These are phyloP conservation scores for Coemansia asiatica DNA, from an alignment of 192 early-diverging fungal genomes.

Conservation along the genomic window DNA sequence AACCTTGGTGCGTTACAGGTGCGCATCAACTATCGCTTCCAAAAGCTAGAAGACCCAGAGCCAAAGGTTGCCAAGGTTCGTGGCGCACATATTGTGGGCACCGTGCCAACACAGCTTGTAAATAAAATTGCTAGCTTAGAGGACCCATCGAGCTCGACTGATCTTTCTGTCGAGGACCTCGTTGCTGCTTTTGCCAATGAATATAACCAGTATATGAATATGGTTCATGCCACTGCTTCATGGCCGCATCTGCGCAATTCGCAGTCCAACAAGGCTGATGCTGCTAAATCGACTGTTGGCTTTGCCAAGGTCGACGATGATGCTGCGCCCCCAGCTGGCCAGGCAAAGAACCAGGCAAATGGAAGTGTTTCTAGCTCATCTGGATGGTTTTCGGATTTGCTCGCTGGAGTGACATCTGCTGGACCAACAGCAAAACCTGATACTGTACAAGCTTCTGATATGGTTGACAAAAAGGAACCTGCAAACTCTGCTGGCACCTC, in stretches of 20 bases:
- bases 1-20: conserved; percentile 71
- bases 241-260: conserved; percentile 29
- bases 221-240: conserved; percentile 23
- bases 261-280: not conserved
- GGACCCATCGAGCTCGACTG: conserved; percentile 15
- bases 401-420: conserved; percentile 8
- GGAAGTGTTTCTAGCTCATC: not conserved
- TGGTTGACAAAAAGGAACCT: not conserved
- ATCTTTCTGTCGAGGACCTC: conserved; percentile 44
- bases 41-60: conserved; percentile 56
- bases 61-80: conserved; percentile 34
- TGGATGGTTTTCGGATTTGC: conserved; percentile 45
- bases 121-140: conserved; percentile 16
- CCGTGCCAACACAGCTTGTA: conserved; percentile 35
- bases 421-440: not conserved
- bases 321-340: conserved; percentile 4
- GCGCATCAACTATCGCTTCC: conserved; percentile 67
- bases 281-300: conserved; percentile 13
- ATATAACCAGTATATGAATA: conserved; percentile 42
- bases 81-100: conserved; percentile 42
- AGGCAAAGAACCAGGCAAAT: conserved; percentile 5
- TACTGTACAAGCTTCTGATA: not conserved
- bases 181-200: conserved; percentile 47
- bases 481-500: not conserved
- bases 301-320: conserved; percentile 49